phyloP scores from a whole-genome alignment of 1,284 basidiomycete species.

The Rhodotorula sp. region DNA sequence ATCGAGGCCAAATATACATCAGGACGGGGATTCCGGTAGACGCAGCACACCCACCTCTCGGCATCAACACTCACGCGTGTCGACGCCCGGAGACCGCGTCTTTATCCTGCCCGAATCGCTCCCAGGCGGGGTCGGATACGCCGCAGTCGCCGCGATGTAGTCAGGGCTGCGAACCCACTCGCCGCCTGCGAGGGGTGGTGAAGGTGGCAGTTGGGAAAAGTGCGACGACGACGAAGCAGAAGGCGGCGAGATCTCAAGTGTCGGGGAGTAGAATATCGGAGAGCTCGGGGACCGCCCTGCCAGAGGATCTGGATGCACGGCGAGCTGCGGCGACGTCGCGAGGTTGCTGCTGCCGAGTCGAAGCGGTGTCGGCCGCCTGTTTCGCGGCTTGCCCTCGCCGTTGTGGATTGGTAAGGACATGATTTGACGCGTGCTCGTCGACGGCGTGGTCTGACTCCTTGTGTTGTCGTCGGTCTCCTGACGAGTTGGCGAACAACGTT shows the following conservation, averaged over 20 bases:
- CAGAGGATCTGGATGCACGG: neutral
- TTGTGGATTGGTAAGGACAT: slow-evolving; percentile 11
- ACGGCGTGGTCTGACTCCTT: too few species aligned
- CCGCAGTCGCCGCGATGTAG: neutral
- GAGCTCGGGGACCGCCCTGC: slow-evolving; percentile 4
- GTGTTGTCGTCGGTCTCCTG: too few species aligned
- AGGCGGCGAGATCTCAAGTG: slow-evolving; percentile 5
- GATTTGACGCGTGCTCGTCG: too few species aligned
- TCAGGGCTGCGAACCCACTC: neutral
- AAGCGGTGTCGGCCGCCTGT: slow-evolving; percentile 1
- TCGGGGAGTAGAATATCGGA: slow-evolving; percentile 22
- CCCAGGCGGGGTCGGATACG: slow-evolving; percentile 27
- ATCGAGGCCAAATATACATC: neutral
- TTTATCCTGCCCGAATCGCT: slow-evolving; percentile 14
- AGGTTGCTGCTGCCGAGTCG: slow-evolving; percentile 1
- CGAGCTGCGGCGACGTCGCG: slow-evolving; percentile 8
- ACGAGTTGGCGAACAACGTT: too few species aligned
- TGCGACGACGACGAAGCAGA: slow-evolving; percentile 7
- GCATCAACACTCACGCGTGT: slow-evolving; percentile 5
- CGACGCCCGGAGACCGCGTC: slow-evolving; percentile 6
- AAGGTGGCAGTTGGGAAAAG: slow-evolving; percentile 26
- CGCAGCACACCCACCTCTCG: too few species aligned
- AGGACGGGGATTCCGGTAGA: neutral
- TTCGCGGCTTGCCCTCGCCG: neutral
- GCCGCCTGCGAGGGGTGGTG: slow-evolving; percentile 16